Percentiles rank a stretch among this genome's conserved stretches.
These are phyloP conservation scores for Auriscalpium microsporum DNA, from an alignment of 768 basidiomycete genomes.

Conservation along the genomic window DNA sequence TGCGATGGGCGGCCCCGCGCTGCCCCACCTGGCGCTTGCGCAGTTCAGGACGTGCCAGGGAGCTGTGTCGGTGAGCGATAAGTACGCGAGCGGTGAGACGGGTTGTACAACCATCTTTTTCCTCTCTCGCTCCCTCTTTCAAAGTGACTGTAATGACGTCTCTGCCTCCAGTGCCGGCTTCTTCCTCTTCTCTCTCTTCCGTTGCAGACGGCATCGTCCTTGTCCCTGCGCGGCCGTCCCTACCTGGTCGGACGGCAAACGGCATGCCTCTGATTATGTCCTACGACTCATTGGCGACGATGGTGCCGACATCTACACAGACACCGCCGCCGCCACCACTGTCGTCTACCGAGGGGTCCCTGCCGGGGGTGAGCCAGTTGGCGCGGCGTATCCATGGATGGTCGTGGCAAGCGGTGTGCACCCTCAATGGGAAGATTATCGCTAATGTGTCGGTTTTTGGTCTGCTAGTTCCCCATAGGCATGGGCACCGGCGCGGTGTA, in stretches of 20 bases:
- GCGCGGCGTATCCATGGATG: conserved; percentile 41
- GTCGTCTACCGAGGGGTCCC: background rate
- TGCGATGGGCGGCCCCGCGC: too few species aligned
- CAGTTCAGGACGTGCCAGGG: too few species aligned
- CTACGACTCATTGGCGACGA: background rate
- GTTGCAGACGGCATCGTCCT: background rate
- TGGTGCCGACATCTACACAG: background rate
- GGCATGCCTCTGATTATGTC: background rate
- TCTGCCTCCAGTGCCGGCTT: too few species aligned
- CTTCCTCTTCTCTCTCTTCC: too few species aligned
- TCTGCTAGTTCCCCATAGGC: conserved; percentile 37
- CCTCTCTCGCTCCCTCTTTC: background rate
- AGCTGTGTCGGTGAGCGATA: too few species aligned
- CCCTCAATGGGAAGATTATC: conserved; percentile 18
- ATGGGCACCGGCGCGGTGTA: conserved; percentile 45
- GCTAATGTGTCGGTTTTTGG: conserved; percentile 9
- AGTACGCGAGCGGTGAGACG: background rate
- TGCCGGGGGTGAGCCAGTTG: conserved; percentile 20
- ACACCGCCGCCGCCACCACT: background rate
- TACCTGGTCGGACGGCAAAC: background rate
- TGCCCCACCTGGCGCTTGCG: too few species aligned
- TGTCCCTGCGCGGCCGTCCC: background rate
- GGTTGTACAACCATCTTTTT: background rate
- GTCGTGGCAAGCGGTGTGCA: conserved; percentile 42
- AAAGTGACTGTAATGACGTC: background rate